Evolutionary conservation across 2,329 filamentous ascomycete genomes (phyloP).

Genomic region (Fusarium kyushuense): DNA sequence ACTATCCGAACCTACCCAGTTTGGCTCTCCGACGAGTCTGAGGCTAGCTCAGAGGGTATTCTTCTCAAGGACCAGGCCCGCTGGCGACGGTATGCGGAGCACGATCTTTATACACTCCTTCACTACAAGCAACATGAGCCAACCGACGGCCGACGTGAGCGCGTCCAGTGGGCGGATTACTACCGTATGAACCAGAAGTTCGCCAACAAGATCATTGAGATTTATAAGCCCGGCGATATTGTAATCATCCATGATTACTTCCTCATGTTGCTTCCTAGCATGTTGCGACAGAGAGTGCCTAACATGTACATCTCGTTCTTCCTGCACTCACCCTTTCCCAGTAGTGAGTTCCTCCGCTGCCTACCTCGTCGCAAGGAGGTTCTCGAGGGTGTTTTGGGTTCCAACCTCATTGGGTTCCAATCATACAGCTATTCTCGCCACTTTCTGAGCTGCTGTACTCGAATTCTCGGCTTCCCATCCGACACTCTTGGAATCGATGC

Average conservation of each 20-base stretch:
- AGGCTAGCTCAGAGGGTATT: conserved; percentile 75
- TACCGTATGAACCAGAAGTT: conserved; percentile 93
- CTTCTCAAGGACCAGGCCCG: conserved; percentile 83
- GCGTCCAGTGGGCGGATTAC: conserved; percentile 91
- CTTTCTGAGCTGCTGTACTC: conserved; percentile 93
- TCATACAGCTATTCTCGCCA: conserved; percentile 95
- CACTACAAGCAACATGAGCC: conserved; percentile 97
- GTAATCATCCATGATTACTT: conserved; percentile 96
- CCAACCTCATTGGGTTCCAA: conserved; percentile 95
- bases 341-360: conserved; percentile 94
- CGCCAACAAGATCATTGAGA: conserved; percentile 86
- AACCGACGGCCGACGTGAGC: conserved; percentile 83
- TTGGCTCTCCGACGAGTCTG: conserved; percentile 85
- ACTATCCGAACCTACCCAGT: conserved; percentile 86
- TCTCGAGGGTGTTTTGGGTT: conserved; percentile 87
- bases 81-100: conserved; percentile 92
- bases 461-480: conserved; percentile 90
- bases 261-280: conserved; percentile 86
- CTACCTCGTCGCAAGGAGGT: conserved; percentile 90
- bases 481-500: conserved; percentile 87
- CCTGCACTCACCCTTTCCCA: conserved; percentile 93
- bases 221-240: conserved; percentile 93
- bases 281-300: conserved; percentile 86
- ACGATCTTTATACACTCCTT: conserved; percentile 91
- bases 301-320: conserved; percentile 96